Percentiles rank a stretch among this genome's conserved stretches.
Conservation (phyloP, 805 yeast genomes). For the Priceomyces fermenticarens region DNA sequence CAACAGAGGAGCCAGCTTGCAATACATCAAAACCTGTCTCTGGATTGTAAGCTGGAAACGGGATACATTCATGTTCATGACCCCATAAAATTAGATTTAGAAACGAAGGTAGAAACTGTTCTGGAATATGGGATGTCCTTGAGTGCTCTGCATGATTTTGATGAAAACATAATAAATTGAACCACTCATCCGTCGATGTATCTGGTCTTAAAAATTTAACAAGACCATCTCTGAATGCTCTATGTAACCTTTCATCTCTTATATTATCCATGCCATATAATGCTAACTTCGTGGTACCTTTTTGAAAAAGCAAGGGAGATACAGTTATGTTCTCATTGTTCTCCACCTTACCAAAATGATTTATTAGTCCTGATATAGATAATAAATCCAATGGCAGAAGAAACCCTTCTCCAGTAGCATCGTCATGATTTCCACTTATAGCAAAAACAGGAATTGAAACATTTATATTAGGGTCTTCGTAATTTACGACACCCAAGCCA, state of each 20-base stretch:
- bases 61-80: constrained; percentile 93
- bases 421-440: constrained; percentile 95
- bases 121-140: constrained; percentile 80
- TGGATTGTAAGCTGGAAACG: constrained; percentile 59
- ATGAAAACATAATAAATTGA: constrained; percentile 81
- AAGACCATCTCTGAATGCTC: constrained; percentile 76
- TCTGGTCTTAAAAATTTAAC: constrained; percentile 77
- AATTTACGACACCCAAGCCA: constrained; percentile 71
- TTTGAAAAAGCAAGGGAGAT: constrained; percentile 74
- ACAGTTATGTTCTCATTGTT: constrained; percentile 74
- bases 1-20: constrained; percentile 93
- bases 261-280: constrained; percentile 86
- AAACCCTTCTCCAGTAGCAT: constrained; percentile 83
- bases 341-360: constrained; percentile 82
- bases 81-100: constrained; percentile 92
- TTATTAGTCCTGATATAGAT: constrained; percentile 75
- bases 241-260: constrained; percentile 81
- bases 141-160: constrained; percentile 87
- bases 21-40: constrained; percentile 69
- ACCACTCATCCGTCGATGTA: constrained; percentile 63
- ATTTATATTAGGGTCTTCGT: constrained; percentile 87
- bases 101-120: constrained; percentile 74
- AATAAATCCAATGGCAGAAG: constrained; percentile 84
- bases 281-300: constrained; percentile 79
- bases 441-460: constrained; percentile 88